Evolutionary conservation across 257 asterid genomes (phyloP), one percentile per base, ranked within the genome.

Genomic region (Jasminum sambac): DNA sequence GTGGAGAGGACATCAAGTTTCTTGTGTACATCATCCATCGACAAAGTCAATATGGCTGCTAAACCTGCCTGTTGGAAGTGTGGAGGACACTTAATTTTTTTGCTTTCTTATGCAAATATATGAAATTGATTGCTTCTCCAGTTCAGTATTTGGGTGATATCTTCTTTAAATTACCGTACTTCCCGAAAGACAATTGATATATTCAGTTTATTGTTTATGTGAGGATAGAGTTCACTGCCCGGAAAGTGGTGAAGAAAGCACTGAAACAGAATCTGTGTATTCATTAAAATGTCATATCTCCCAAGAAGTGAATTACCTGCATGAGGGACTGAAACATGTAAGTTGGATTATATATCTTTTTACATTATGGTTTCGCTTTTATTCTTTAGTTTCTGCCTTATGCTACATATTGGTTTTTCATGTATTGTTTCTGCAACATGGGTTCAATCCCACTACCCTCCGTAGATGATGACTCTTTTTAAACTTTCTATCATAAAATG

Each of bases 241-340:
- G 71, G 99, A 95, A 86, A 95, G 99, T 84, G 94, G 97, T 72
- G 99, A 95, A 74, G 99, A 95, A 84, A 91, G 97, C 71, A 83
- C 94, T 2, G 98, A 95, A 74, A 78, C 80, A 7, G 99, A 95
- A 81, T 83, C 95, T 1, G 98, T 95, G 48, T 90, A 90, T 85
- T 84, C 98, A 66, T 96, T 95, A 26, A 95, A 95, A 80, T 95
- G 99, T 83, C 98, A 92, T 84, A 95, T 95, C 72, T 95, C 98
- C 0, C 99, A 95, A 19, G 99, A 95, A 80, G 99, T 95, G 89
- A 95, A 95, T 75, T 97, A 91, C 86, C 89, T 95, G 72, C 99
- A 91, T 30, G 99, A 95, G 87, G 99, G 99, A 63, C 81, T 95
- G 72, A 88, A 76, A 84, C 90, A 70, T 48, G 99, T 95, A 86